phyloP scores from a whole-genome alignment of 1,284 basidiomycete genomes.

The Farysia itapuensis region DNA sequence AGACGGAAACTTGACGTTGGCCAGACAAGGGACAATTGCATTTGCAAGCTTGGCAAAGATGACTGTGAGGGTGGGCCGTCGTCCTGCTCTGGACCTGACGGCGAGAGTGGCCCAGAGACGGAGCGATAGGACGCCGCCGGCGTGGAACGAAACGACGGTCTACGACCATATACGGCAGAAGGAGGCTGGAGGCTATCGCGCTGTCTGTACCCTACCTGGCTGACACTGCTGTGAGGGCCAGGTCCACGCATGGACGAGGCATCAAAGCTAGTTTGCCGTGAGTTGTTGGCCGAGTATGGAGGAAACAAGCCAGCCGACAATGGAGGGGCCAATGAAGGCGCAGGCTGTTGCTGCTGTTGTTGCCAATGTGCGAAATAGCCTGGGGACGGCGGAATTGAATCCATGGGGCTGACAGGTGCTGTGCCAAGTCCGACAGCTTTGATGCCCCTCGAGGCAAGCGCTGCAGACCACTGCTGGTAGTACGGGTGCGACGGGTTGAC shows the following conservation, averaged over 20 bases:
- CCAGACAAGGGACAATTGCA: slow-evolving; percentile 50
- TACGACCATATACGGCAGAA: neutral
- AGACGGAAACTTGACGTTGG: slow-evolving; percentile 56
- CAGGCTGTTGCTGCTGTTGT: slow-evolving; percentile 3
- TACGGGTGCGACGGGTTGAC: slow-evolving; percentile 1
- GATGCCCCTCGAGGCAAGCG: slow-evolving; percentile 25
- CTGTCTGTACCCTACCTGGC: slow-evolving; percentile 20
- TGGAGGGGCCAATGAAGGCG: neutral
- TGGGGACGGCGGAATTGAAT: slow-evolving; percentile 23
- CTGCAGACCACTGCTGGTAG: slow-evolving; percentile 34
- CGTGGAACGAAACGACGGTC: slow-evolving; percentile 13
- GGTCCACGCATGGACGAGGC: slow-evolving; percentile 15
- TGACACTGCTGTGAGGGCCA: slow-evolving; percentile 30
- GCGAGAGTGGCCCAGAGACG: slow-evolving; percentile 12
- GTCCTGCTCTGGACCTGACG: slow-evolving; percentile 1
- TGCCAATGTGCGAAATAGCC: slow-evolving; percentile 42
- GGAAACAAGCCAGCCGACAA: slow-evolving; percentile 1
- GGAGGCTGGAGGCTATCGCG: slow-evolving; percentile 18
- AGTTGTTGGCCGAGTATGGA: slow-evolving; percentile 19
- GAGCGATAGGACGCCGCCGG: slow-evolving; percentile 14
- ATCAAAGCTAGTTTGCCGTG: slow-evolving; percentile 24
- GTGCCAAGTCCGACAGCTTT: slow-evolving; percentile 15
- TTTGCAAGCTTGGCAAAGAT: slow-evolving; percentile 41
- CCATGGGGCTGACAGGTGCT: slow-evolving; percentile 11
- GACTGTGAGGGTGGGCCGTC: slow-evolving; percentile 5